A percentile compares a stretch with the other conserved stretches of the same genome.
Evolutionary conservation across 1,284 basidiomycete species (phyloP).

Genomic region (Puccinia horiana): DNA sequence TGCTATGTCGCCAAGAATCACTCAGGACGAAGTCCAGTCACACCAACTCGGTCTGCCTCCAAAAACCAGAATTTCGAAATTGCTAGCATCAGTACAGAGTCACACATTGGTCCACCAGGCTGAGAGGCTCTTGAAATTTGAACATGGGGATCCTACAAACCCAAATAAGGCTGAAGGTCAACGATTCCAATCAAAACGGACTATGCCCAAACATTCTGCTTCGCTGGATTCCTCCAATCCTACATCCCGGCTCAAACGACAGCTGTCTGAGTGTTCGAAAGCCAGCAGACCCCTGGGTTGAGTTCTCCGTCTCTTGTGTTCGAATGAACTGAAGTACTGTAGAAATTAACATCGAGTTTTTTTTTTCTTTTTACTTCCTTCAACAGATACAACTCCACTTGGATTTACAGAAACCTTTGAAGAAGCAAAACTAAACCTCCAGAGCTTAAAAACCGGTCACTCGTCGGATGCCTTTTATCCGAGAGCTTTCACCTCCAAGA

Average conservation of each 20-base stretch:
- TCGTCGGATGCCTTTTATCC: not conserved
- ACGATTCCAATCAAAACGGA: not conserved
- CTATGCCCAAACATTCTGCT: not conserved
- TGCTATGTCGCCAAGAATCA: not conserved
- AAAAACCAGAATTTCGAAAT: constrained; percentile 4
- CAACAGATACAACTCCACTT: not conserved
- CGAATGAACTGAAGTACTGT: not conserved
- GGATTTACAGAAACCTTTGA: constrained; percentile 5
- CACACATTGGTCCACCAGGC: constrained; percentile 19
- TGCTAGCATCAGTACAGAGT: not conserved
- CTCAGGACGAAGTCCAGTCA: not conserved
- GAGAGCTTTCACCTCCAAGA: not conserved
- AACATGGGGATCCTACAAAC: not conserved
- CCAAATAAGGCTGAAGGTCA: not conserved
- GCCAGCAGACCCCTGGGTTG: constrained; percentile 6
- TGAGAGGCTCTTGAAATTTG: constrained; percentile 4
- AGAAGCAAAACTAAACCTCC: constrained; percentile 13
- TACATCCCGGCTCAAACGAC: constrained; percentile 8
- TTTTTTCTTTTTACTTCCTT: not conserved
- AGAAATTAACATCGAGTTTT: not conserved
- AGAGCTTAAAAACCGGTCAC: constrained; percentile 1
- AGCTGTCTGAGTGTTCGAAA: constrained; percentile 25
- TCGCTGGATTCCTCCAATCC: constrained; percentile 15
- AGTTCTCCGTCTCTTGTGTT: not conserved
- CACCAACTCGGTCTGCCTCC: not conserved